Base-by-base conservation (phyloP, 169 alveolate species). In the Babesia ovata region DNA sequence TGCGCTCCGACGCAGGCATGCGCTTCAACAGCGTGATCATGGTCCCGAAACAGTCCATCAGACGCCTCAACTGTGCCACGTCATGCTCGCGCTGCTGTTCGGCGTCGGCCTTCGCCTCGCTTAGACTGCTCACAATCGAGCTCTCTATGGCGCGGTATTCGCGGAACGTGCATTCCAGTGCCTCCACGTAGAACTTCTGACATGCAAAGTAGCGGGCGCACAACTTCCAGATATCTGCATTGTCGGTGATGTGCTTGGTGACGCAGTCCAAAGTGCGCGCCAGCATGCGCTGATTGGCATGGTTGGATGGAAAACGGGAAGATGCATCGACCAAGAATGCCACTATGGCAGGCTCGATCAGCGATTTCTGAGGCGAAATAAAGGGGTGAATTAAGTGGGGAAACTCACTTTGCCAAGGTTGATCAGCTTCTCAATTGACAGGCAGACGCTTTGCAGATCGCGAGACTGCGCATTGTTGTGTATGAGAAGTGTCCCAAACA, bases 361-460 rank as follows among this genome's bases (percentile, higher is more conserved):
- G 63, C 59, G 74, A 60, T 77, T 56, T 85, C 86, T 83, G 71
- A 45, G 49, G 72, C 6, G 39, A 2, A 6, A 33, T 33, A 33
- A 33, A 2, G 39, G 39, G 39, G 10, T 33, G 39, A 6, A 6
- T 33, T 58, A 48, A 66, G 76, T 54, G 39, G 4, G n/a, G 77
- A 65, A 33, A 44, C 86, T 83, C 33, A 81, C 88, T 79, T 71
- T 60, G 39, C 88, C 87, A 14, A 86, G 56, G 44, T 83, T 59
- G 19, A 87, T 65, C 77, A 90, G 52, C 48, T 66, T 86, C 53
- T 67, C 79, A 46, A 86, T 36, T 14, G 91, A 42, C 49, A 54
- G 67, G 57, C 94, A 90, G 46, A 75, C 66, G 54, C 63, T 63
- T 49, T 90, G 90, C 28, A 90, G 67, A 56, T 90, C 94, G 28